Evolutionary conservation across 768 basidiomycete species (phyloP), one percentile per base, ranked within the genome.

Genomic region (Plicaturopsis crispa): DNA sequence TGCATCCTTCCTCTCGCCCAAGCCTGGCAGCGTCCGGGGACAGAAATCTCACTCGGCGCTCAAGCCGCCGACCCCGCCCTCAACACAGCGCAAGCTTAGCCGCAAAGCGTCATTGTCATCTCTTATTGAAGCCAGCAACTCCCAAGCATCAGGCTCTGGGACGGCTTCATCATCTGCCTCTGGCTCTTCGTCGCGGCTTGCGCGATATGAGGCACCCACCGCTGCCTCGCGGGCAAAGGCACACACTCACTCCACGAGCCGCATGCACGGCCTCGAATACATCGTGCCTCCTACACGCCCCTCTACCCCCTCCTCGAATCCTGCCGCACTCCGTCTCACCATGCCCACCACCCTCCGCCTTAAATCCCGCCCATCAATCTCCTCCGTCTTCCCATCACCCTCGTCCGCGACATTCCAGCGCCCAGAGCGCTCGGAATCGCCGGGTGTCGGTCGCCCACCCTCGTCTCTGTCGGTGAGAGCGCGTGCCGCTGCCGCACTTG

Each of bases 1-100:
- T 22, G 65, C 67, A 26, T 70, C 77, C 7, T 75, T 84, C 58
- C 70, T 83, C 43, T 61, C 77, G 13, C 65, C 74, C 30, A 88
- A 85, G 59, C 76, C 81, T 41, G 78, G 74, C 37, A 82, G 80
- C 55, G 72, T 89, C 44, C 80, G 86, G 17, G 80, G 79, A 14
- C 86, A 89, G 64, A 89, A 89, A 52, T 88, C 86, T 3, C 84
- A 86, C 53, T 78, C 83, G 5, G 84, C 80, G 24, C 72, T 89
- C 38, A 88, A 89, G 53, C 78, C 80, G 2, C 78, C 80, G 19
- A 77, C 76, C 4, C 82, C 84, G 21, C 75, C 84, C n/a, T 55
- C 73, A 17, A 70, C 72, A 19, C 64, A 73, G 35, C 74, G 80
- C 22, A 75, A 70, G 48, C 69, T 87, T 39, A 65, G 75, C 16